Evolutionary conservation across 306 rosid species (phyloP).

Genomic region (Urtica urens): DNA sequence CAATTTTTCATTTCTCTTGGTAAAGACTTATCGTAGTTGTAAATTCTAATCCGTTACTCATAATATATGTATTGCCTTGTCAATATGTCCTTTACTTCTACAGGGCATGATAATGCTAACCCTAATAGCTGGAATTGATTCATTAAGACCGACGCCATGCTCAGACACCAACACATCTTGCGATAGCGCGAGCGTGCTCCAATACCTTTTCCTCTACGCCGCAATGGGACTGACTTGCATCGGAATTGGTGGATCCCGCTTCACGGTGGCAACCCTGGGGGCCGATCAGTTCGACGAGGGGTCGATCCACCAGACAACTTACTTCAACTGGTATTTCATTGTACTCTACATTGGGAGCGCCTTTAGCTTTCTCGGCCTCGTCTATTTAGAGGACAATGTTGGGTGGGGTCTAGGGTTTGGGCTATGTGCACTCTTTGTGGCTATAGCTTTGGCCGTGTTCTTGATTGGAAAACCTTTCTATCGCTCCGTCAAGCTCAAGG

Average conservation of each 20-base stretch:
- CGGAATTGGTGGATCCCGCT: constrained; percentile 33
- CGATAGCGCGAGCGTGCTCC: constrained; percentile 22
- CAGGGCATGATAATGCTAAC: constrained; percentile 24
- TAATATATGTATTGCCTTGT: too few relatives aligned
- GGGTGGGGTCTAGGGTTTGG: constrained; percentile 36
- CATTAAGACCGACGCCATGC: constrained; percentile 23
- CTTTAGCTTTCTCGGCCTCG: constrained; percentile 17
- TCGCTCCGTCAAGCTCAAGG: constrained; percentile 19
- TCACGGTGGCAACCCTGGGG: constrained; percentile 33
- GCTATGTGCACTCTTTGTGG: constrained; percentile 7
- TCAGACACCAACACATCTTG: constrained; percentile 5
- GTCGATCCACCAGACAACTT: constrained; percentile 11
- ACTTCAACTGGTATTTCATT: constrained; percentile 33
- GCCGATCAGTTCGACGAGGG: constrained; percentile 23
- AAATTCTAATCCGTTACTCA: too few relatives aligned
- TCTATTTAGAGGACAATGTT: constrained; percentile 29
- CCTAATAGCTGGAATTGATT: constrained; percentile 15
- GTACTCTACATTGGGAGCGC: constrained; percentile 17
- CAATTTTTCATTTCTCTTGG: too few relatives aligned
- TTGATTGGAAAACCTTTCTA: constrained; percentile 24
- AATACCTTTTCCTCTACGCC: constrained; percentile 17
- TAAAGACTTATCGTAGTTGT: too few relatives aligned
- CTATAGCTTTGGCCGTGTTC: constrained; percentile 8
- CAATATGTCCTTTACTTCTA: too few relatives aligned
- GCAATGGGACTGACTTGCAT: constrained; percentile 19